Percentiles rank a stretch among this genome's conserved stretches.
Evolutionary conservation across 805 yeast species (phyloP).

Genomic region (Starmera amethionina): DNA sequence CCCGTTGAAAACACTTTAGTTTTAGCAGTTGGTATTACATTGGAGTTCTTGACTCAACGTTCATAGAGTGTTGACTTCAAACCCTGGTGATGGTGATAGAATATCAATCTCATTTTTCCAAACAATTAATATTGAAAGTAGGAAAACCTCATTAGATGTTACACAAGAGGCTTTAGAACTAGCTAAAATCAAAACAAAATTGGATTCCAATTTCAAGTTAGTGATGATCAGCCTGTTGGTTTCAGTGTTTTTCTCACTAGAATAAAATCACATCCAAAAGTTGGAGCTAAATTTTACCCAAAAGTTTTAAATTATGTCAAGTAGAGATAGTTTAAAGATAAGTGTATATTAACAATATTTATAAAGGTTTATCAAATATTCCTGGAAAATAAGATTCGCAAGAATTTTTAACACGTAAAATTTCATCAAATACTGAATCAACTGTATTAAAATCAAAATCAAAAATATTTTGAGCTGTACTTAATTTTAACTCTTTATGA

Average conservation of each 20-base stretch:
- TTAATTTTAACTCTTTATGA: background rate
- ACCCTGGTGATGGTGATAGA: conserved; percentile 20
- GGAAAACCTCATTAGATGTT: conserved; percentile 10
- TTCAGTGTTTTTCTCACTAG: conserved; percentile 35
- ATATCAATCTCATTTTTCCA: conserved; percentile 39
- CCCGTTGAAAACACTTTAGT: conserved; percentile 30
- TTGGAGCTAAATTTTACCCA: conserved; percentile 36
- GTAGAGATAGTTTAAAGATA: too few species aligned
- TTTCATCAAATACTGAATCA: background rate
- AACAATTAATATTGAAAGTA: conserved; percentile 27
- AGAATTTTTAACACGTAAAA: background rate
- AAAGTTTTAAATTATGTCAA: conserved; percentile 25
- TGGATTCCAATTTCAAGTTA: conserved; percentile 18
- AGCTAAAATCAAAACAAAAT: conserved; percentile 11
- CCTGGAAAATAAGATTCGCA: conserved; percentile 1
- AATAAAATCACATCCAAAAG: conserved; percentile 40
- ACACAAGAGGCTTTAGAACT: conserved; percentile 7
- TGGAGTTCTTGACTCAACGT: conserved; percentile 36
- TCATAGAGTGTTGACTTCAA: conserved; percentile 29
- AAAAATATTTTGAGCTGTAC: background rate
- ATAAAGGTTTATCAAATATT: too few species aligned
- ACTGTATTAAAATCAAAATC: conserved; percentile 18
- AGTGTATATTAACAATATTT: too few species aligned
- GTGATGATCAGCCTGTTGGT: conserved; percentile 31
- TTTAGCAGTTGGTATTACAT: conserved; percentile 40